Percentiles rank a stretch among this genome's conserved stretches.
Conservation (phyloP, 805 yeast species). For the Lipomyces orientalis region DNA sequence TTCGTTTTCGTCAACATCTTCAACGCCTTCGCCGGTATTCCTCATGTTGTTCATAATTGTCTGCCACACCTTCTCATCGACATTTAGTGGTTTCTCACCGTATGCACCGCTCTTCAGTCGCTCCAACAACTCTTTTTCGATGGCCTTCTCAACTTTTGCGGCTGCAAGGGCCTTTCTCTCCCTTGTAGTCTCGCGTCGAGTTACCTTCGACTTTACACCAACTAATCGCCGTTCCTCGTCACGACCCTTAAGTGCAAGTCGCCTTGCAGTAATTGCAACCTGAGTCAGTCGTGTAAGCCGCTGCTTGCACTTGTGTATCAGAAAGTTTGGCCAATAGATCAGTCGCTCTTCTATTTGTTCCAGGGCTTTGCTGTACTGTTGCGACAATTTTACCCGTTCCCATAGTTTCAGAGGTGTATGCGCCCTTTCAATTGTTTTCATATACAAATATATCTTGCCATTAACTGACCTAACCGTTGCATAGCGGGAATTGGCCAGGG, state of each 20-base stretch:
- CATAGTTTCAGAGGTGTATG: conserved; percentile 92
- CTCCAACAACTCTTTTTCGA: conserved; percentile 92
- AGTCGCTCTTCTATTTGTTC: conserved; percentile 86
- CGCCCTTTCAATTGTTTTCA: conserved; percentile 97
- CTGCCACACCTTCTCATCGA: conserved; percentile 95
- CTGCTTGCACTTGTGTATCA: conserved; percentile 93
- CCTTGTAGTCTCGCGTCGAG: conserved; percentile 90
- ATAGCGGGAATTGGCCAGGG: conserved; percentile 90
- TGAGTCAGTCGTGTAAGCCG: conserved; percentile 93
- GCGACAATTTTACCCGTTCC: conserved; percentile 91
- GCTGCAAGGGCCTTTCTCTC: conserved; percentile 97
- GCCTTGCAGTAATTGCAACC: conserved; percentile 92
- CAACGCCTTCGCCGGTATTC: conserved; percentile 54
- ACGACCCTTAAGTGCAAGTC: conserved; percentile 71
- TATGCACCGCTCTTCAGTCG: conserved; percentile 97
- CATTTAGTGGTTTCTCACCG: conserved; percentile 97
- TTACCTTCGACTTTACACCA: conserved; percentile 91
- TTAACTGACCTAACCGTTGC: conserved; percentile 84
- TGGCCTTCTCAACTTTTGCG: conserved; percentile 94
- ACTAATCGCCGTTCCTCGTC: conserved; percentile 93
- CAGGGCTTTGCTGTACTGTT: conserved; percentile 86
- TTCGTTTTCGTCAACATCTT: conserved; percentile 70
- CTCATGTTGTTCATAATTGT: conserved; percentile 79
- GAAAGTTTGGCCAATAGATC: conserved; percentile 89
- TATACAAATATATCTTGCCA: conserved; percentile 81